Base-by-base conservation (phyloP, 169 alveolate species). In the Sarcocystis neurona region DNA sequence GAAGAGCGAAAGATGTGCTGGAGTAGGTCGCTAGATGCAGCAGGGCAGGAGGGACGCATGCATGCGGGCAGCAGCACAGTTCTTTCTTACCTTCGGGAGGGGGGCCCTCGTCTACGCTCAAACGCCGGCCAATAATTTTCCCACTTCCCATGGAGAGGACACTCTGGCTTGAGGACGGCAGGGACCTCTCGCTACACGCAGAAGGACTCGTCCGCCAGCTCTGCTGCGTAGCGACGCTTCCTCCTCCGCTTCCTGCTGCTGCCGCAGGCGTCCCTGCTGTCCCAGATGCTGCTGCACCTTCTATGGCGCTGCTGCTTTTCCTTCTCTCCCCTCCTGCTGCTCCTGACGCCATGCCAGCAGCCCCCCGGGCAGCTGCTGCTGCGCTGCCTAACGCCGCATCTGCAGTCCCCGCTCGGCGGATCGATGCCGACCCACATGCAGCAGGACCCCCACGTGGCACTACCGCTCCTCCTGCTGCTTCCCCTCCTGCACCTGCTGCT, bases 71-170 rank as follows among this genome's bases (percentile, higher is more conserved):
- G 37, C 47, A 44, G 44, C n/a, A 37, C 15, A 34, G 41, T 53
- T 2, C 75, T 15, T n/a, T 0, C 75, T 63, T n/a, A 63, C 75
- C 75, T 37, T 15, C 75, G 10, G 75, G 75, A 37, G 75, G 75
- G 0, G 75, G 75, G 75, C 75, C 75, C 12, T n/a, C 75, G 43
- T 63, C 75, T 6, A 63, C 75, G 75, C 75, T 63, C 75, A 63
- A 6, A 1, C 75, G 75, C 32, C 75, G 10, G 75, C 75, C 32
- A 41, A 63, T 27, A n/a, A n/a, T n/a, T n/a, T n/a, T n/a, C 6
- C 75, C 44, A n/a, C 75, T 63, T 15, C 43, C 75, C 0, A n/a
- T 20, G 0, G 43, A n/a, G 6, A 41, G 27, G 43, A 63, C 20
- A 15, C 75, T 63, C 1, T 63, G 75, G 8, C 44, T n/a, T n/a